These are phyloP conservation scores for Arthroderma sp. DNA, from an alignment of 2,329 filamentous ascomycete genomes.

Conservation along the genomic window DNA sequence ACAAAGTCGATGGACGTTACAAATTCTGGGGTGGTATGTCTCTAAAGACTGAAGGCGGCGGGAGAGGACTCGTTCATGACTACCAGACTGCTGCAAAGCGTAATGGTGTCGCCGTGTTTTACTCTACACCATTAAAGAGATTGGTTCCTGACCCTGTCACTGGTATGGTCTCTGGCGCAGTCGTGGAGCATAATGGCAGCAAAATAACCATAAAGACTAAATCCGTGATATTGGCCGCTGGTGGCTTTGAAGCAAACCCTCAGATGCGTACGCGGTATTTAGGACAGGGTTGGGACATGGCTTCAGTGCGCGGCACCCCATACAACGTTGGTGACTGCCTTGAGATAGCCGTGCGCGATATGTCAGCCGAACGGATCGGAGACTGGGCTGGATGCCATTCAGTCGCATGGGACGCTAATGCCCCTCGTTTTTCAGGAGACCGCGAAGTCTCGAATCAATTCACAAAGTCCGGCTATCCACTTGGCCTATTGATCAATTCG, in stretches of 20 bases:
- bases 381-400: constrained; percentile 56
- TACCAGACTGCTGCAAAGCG: constrained; percentile 35
- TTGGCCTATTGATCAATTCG: constrained; percentile 53
- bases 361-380: constrained; percentile 42
- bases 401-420: constrained; percentile 53
- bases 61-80: constrained; percentile 46
- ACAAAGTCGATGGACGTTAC: constrained; percentile 47
- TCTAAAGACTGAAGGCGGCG: constrained; percentile 48
- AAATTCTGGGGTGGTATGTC: constrained; percentile 57
- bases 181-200: constrained; percentile 14
- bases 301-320: constrained; percentile 50
- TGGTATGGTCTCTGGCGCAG: constrained; percentile 16
- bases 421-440: constrained; percentile 44
- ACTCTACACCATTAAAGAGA: constrained; percentile 34
- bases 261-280: constrained; percentile 44
- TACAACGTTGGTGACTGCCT: constrained; percentile 52
- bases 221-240: constrained; percentile 34
- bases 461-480: constrained; percentile 57
- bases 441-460: constrained; percentile 52
- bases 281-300: constrained; percentile 51
- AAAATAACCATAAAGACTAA: constrained; percentile 15
- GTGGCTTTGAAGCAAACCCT: constrained; percentile 53
- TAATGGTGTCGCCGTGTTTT: constrained; percentile 37
- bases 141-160: constrained; percentile 17
- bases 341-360: constrained; percentile 40